These are phyloP conservation scores for Talaromyces nanjingensis DNA, from an alignment of 495 filamentous ascomycete genomes.

Conservation along the genomic window DNA sequence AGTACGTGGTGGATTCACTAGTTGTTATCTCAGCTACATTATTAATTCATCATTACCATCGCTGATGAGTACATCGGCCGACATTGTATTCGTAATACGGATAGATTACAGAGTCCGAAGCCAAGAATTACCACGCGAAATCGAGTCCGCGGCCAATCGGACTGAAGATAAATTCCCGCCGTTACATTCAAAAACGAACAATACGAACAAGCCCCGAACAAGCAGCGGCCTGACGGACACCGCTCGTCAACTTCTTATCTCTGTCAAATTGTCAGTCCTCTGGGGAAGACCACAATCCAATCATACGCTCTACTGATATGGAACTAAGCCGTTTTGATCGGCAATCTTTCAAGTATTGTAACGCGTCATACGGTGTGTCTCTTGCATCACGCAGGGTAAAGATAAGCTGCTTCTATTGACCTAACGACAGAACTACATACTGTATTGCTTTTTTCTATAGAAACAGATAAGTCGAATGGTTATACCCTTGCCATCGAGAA, in stretches of 20 bases:
- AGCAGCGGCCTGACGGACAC: not conserved
- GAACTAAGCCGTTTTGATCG: not conserved
- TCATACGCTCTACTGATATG: not conserved
- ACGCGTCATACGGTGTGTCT: not conserved
- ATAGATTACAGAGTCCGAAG: not conserved
- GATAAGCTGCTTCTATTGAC: not conserved
- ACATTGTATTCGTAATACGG: not conserved
- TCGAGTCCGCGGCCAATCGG: not conserved
- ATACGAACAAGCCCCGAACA: not conserved
- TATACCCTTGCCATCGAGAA: not conserved
- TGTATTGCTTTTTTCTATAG: not conserved
- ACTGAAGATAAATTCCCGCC: not conserved
- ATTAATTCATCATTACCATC: slow-evolving; percentile 4
- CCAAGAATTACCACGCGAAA: not conserved
- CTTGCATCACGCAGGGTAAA: not conserved
- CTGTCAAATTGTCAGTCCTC: not conserved
- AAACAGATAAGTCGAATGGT: too few species aligned
- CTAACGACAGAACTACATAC: not conserved
- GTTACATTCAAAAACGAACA: not conserved
- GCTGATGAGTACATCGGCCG: not conserved
- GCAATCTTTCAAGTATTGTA: not conserved
- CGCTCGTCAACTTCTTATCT: not conserved
- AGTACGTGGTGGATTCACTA: not conserved
- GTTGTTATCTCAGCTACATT: not conserved
- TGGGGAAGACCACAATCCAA: not conserved